Evolutionary conservation across 208 protist genomes (phyloP).

Genomic region (Acanthamoeba lenticulata): DNA sequence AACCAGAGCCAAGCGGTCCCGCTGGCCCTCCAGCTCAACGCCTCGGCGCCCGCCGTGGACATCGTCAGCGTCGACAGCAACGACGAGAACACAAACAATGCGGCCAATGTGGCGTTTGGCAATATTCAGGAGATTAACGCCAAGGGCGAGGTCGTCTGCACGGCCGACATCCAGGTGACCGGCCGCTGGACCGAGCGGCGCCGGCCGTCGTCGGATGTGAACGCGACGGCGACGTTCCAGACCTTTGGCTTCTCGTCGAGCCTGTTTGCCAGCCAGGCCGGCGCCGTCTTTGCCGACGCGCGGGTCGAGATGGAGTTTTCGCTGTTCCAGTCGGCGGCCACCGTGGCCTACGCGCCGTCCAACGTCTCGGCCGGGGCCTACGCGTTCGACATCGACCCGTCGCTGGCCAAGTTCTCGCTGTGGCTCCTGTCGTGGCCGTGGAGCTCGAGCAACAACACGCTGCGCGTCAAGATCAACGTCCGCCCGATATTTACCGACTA

Average conservation of each 20-base stretch:
- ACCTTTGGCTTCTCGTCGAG: not conserved
- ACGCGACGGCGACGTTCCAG: not conserved
- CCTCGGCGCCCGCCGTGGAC: not conserved
- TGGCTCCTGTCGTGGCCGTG: not conserved
- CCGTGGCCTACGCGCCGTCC: not conserved
- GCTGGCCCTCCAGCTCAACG: not conserved
- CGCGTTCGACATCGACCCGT: slow-evolving; percentile 7
- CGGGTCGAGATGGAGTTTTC: not conserved
- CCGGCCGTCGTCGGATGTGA: not conserved
- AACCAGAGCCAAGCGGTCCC: not conserved
- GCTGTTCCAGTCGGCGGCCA: not conserved
- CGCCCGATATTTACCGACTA: not conserved
- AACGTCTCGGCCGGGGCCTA: not conserved
- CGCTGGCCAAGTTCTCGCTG: not conserved
- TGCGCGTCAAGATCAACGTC: not conserved
- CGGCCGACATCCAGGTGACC: slow-evolving; percentile 16
- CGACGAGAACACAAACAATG: not conserved
- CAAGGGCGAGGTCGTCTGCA: not conserved
- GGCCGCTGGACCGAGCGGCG: not conserved
- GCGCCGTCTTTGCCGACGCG: not conserved
- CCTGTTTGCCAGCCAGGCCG: not conserved
- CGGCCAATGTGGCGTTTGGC: slow-evolving; percentile 12
- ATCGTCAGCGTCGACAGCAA: not conserved
- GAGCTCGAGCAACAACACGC: not conserved
- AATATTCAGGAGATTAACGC: not conserved